These are phyloP conservation scores for Acer yangbiense DNA, from an alignment of 345 rosid genomes.

Conservation along the genomic window DNA sequence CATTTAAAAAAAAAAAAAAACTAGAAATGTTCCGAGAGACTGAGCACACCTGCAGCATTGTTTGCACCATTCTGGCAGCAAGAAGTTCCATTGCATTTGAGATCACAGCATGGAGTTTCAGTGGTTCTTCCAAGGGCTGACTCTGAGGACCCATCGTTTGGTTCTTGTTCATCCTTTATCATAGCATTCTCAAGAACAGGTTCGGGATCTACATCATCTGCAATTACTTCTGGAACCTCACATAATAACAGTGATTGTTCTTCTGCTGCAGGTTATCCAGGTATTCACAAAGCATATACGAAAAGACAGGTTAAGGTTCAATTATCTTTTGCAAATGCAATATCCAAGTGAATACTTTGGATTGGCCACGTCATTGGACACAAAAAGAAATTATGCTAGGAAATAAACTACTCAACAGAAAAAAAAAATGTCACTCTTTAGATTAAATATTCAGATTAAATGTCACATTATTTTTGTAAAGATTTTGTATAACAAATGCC, in stretches of 20 bases:
- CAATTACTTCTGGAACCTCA: slow-evolving; percentile 38
- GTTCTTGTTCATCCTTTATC: background rate
- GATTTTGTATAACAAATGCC: background rate
- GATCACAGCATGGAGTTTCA: background rate
- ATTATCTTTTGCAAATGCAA: background rate
- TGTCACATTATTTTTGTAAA: too few relatives aligned
- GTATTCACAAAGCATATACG: slow-evolving; percentile 21
- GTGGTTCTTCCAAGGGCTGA: background rate
- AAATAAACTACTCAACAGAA: background rate
- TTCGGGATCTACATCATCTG: slow-evolving; percentile 15
- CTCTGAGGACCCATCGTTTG: background rate
- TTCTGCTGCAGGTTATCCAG: slow-evolving; percentile 21
- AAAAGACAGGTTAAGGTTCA: slow-evolving; percentile 22
- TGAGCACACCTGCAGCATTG: background rate
- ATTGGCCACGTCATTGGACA: background rate
- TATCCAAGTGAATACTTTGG: background rate
- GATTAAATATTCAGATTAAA: background rate
- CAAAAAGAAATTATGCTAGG: background rate
- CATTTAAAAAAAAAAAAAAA: background rate
- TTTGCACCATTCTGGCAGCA: background rate
- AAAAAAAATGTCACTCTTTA: background rate
- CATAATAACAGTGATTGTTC: slow-evolving; percentile 38
- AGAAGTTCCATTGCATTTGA: background rate
- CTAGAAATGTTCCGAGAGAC: too few relatives aligned
- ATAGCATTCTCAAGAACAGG: background rate